These are phyloP conservation scores for Nyssa sinensis DNA, from an alignment of 148 eudicot species.

Conservation along the genomic window DNA sequence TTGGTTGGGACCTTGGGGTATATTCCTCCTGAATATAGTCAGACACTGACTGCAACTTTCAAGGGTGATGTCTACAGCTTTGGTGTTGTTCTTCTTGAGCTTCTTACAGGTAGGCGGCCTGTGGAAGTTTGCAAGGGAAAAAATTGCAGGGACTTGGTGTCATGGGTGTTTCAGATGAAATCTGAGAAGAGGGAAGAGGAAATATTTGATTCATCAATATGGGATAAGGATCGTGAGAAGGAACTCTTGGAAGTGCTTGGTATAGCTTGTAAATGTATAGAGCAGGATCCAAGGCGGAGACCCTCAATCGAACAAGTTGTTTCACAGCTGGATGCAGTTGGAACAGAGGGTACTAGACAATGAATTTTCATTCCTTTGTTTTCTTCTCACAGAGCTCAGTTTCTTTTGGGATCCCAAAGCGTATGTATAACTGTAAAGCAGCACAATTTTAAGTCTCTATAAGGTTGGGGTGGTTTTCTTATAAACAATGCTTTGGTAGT, in stretches of 20 bases:
- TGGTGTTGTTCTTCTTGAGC: constrained; percentile 90
- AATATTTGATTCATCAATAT: constrained; percentile 62
- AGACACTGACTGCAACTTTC: constrained; percentile 83
- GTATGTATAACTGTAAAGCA: constrained; percentile 14
- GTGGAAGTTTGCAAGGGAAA: constrained; percentile 90
- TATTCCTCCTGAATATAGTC: constrained; percentile 94
- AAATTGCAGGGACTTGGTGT: constrained; percentile 77
- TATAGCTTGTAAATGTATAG: constrained; percentile 78
- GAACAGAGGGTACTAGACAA: constrained; percentile 17
- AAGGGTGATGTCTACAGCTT: constrained; percentile 96
- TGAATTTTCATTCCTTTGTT: constrained; percentile 5
- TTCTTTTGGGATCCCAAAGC: constrained; percentile 19
- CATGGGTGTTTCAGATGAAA: constrained; percentile 91
- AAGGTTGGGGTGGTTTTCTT: not conserved
- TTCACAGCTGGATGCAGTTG: constrained; percentile 66
- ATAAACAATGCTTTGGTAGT: not conserved
- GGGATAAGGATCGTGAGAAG: constrained; percentile 58
- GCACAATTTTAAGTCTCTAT: constrained; percentile 2
- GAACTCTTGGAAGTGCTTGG: constrained; percentile 64
- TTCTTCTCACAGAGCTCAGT: constrained; percentile 7
- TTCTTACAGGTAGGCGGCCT: constrained; percentile 78
- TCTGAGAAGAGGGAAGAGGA: constrained; percentile 61
- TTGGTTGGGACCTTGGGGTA: constrained; percentile 93
- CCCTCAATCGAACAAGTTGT: constrained; percentile 88
- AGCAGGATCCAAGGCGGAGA: constrained; percentile 70